Evolutionary conservation across 2,329 filamentous ascomycete genomes (phyloP), one percentile per base, ranked within the genome.

Genomic region (Periconia sp.): DNA sequence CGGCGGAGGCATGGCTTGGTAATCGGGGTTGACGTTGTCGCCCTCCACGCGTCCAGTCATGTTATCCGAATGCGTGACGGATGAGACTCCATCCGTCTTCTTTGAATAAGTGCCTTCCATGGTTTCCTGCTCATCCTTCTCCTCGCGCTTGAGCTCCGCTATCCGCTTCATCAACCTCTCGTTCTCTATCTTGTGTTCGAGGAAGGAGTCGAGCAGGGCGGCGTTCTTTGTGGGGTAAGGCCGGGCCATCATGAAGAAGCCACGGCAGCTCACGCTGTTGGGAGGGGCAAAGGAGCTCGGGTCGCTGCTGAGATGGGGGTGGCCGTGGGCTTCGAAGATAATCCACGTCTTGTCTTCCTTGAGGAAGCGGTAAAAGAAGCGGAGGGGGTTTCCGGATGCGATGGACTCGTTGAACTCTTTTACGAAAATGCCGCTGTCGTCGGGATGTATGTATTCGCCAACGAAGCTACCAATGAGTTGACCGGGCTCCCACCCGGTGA

Each of bases 151-250:
- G 50, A 97, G 79, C 74, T 95, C 91, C 17, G 88, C 86, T 57
- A 97, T 96, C 42, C 91, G 86, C 63, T 91, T 89, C 65, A 85
- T 86, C 46, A 97, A 76, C 5, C 92, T 85, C 76, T 96, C 92
- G 66, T 97, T 96, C 73, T 97, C 93, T 50, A 96, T 93, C 75
- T 97, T 97, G 77, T 97, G 92, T 72, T 97, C 93, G 27, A 97
- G 80, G 66, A 97, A 97, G 0, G 92, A 95, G 75, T 97, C 92
- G 18, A 97, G 81, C 11, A 97, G 81, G 3, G 84, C 85, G 1
- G 91, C 88, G 68, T 93, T 96, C 75, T 90, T 92, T 30, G 90
- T 95, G 6, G 91, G 92, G 71, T 97, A 96, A 1, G 90, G 90
- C 18, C 92, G 84, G 9, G 91, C 87, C 86, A 96, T 93, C 80